Conservation (phyloP, 2,329 filamentous ascomycete genomes). For the Claviceps sp. region DNA sequence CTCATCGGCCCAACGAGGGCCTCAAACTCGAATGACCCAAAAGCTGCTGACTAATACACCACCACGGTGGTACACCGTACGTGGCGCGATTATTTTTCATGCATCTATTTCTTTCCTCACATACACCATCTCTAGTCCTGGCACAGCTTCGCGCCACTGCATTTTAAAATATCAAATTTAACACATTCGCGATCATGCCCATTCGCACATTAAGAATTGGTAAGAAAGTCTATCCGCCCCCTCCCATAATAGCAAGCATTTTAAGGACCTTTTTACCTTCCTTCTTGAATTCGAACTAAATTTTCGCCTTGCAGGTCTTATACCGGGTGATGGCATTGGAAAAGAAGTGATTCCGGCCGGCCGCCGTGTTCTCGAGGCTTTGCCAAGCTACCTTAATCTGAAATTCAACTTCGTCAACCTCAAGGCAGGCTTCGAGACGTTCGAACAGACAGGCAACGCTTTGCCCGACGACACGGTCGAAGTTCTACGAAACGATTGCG, state of each 20-base stretch:
- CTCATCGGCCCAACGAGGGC: no score
- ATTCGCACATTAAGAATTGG: constrained; percentile 29
- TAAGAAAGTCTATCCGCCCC: constrained; percentile 5
- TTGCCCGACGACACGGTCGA: constrained; percentile 86
- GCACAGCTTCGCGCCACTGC: no score
- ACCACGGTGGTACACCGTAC: no score
- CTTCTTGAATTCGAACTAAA: background rate
- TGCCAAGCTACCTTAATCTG: constrained; percentile 78
- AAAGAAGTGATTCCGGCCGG: constrained; percentile 96
- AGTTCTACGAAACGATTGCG: constrained; percentile 77
- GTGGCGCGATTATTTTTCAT: no score
- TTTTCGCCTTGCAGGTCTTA: constrained; percentile 57
- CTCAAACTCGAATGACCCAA: no score
- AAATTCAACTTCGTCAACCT: constrained; percentile 93
- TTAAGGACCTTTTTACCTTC: background rate
- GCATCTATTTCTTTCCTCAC: no score
- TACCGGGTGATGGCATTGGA: constrained; percentile 96
- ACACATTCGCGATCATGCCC: constrained; percentile 20
- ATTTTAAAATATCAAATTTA: no score
- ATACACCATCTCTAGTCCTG: no score
- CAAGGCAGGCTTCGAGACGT: constrained; percentile 84
- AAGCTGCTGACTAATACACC: no score
- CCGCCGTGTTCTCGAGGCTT: constrained; percentile 79
- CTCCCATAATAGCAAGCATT: background rate
- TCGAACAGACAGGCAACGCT: constrained; percentile 77